Evolutionary conservation across 192 early-diverging fungal genomes (phyloP).

Genomic region (Borealophlyctis nickersoniae): DNA sequence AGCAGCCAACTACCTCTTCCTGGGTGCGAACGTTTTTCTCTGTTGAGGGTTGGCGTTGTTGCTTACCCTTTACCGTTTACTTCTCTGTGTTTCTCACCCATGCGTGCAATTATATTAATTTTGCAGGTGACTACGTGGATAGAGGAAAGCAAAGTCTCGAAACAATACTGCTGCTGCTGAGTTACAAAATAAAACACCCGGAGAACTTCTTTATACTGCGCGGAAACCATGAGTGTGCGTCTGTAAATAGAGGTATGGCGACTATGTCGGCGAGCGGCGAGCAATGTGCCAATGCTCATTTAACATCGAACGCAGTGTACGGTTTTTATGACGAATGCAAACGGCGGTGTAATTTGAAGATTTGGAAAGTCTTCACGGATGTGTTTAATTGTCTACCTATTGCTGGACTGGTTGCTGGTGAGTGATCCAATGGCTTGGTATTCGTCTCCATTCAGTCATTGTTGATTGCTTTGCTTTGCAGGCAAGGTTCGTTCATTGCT

Average conservation of each 20-base stretch:
- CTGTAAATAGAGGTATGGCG: slow-evolving; percentile 74
- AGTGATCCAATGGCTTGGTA: slow-evolving; percentile 22
- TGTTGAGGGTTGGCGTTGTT: neutral
- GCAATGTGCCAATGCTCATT: neutral
- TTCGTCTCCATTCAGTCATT: neutral
- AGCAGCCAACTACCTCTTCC: slow-evolving; percentile 83
- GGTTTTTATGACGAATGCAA: slow-evolving; percentile 99
- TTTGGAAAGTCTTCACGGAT: slow-evolving; percentile 90
- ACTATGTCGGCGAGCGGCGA: too few species aligned
- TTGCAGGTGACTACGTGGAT: slow-evolving; percentile 89
- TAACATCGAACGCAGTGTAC: slow-evolving; percentile 61
- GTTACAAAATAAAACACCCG: slow-evolving; percentile 96
- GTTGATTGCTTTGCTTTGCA: neutral
- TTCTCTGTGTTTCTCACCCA: neutral
- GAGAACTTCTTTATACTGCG: slow-evolving; percentile 96
- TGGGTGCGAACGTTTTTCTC: slow-evolving; percentile 51
- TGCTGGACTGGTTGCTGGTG: slow-evolving; percentile 83
- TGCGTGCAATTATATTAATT: slow-evolving; percentile 14
- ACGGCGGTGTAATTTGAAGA: slow-evolving; percentile 76
- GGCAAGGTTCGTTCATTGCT: neutral
- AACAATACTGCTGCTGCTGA: slow-evolving; percentile 88
- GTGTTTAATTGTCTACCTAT: slow-evolving; percentile 93
- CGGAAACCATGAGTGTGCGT: slow-evolving; percentile 95
- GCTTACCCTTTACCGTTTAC: neutral
- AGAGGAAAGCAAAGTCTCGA: slow-evolving; percentile 93